Conservation (phyloP, 495 filamentous ascomycete species). For the Podospora comata region DNA sequence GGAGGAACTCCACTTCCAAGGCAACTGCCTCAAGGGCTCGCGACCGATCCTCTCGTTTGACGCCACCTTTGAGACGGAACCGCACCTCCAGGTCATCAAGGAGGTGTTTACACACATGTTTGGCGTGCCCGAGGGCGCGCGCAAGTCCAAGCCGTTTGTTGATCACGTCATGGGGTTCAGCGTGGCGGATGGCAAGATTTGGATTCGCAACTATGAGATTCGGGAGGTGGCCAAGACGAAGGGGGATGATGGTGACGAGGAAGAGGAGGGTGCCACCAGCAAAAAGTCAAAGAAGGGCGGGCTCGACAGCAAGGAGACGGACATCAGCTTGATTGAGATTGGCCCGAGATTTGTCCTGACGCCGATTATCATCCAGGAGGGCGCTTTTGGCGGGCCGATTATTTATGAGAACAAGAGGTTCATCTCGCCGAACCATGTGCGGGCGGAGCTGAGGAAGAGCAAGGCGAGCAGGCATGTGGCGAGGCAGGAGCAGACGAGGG, state of each 20-base stretch:
- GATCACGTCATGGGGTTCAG: slow-evolving; percentile 95
- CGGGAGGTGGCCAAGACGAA: slow-evolving; percentile 69
- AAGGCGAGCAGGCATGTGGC: slow-evolving; percentile 73
- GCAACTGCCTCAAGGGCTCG: slow-evolving; percentile 93
- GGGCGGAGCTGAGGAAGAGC: slow-evolving; percentile 68
- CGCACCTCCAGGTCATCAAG: slow-evolving; percentile 69
- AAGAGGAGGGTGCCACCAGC: slow-evolving; percentile 24
- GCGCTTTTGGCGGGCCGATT: slow-evolving; percentile 91
- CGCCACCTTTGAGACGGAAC: slow-evolving; percentile 70
- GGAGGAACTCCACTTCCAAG: slow-evolving; percentile 93
- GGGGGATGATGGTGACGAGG: slow-evolving; percentile 36
- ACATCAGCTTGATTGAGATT: slow-evolving; percentile 85
- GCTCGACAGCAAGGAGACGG: slow-evolving; percentile 55
- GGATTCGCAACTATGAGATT: slow-evolving; percentile 94
- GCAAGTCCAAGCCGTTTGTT: slow-evolving; percentile 91
- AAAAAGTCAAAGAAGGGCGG: slow-evolving; percentile 28
- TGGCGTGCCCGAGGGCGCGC: slow-evolving; percentile 81
- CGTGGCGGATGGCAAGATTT: slow-evolving; percentile 90
- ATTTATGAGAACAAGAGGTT: slow-evolving; percentile 99
- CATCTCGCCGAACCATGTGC: slow-evolving; percentile 91
- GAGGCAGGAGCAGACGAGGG: slow-evolving; percentile 67
- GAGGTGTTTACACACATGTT: slow-evolving; percentile 91
- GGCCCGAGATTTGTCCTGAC: slow-evolving; percentile 93
- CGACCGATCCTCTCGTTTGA: slow-evolving; percentile 96
- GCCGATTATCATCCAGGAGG: slow-evolving; percentile 93